Percentiles rank a stretch among this genome's conserved stretches.
Evolutionary conservation across 345 rosid genomes (phyloP).

Genomic region (Camelina laxa): DNA sequence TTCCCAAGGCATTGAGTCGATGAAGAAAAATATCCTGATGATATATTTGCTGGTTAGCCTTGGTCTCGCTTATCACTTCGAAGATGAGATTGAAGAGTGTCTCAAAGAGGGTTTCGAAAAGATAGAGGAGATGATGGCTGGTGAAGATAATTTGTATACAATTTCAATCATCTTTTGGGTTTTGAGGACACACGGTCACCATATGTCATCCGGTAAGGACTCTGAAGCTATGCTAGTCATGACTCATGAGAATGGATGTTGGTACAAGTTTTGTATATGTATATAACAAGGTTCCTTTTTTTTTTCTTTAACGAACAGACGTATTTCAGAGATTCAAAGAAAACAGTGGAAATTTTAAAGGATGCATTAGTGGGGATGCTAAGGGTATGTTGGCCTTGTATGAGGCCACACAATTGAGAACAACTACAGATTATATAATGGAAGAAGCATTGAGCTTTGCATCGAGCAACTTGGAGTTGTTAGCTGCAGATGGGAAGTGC

Average conservation of each 20-base stretch:
- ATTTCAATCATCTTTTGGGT: background rate
- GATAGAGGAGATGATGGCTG: background rate
- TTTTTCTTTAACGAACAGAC: background rate
- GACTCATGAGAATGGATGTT: too few relatives aligned
- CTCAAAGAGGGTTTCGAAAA: background rate
- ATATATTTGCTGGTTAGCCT: too few relatives aligned
- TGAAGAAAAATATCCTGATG: too few relatives aligned
- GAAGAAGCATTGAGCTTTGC: background rate
- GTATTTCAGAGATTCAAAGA: background rate
- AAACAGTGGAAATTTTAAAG: background rate
- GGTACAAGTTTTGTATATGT: too few relatives aligned
- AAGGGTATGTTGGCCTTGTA: background rate
- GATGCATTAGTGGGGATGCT: background rate
- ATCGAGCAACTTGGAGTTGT: background rate
- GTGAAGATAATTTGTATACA: too few relatives aligned
- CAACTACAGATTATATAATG: conserved; percentile 6
- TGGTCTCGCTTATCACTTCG: too few relatives aligned
- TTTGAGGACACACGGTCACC: background rate
- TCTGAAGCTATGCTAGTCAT: too few relatives aligned
- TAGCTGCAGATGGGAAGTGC: background rate
- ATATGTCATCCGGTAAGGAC: background rate
- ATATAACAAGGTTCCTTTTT: too few relatives aligned
- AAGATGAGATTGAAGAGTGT: background rate
- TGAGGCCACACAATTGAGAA: conserved; percentile 39
- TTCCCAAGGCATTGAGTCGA: too few relatives aligned